Conservation (phyloP, 1,284 basidiomycete species). For the Porodaedalea pini region DNA sequence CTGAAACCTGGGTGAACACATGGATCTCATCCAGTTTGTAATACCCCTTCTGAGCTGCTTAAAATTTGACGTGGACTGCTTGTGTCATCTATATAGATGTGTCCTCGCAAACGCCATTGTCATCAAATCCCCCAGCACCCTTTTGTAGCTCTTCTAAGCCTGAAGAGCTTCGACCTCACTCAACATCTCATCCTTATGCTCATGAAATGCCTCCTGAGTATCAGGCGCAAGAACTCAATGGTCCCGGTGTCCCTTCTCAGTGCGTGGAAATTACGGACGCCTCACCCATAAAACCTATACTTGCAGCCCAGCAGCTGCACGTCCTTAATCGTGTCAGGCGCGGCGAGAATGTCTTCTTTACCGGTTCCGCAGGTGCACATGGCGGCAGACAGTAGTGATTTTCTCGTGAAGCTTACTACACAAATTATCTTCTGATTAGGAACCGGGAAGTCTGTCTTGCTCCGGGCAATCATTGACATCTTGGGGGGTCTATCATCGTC, state of each 20-base stretch:
- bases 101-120: neutral
- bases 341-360: slow-evolving; percentile 75
- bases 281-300: slow-evolving; percentile 9
- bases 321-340: slow-evolving; percentile 54
- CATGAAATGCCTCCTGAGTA: neutral
- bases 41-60: neutral
- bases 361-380: slow-evolving; percentile 72
- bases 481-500: slow-evolving; percentile 40
- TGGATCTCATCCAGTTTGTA: neutral
- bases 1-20: slow-evolving; percentile 28
- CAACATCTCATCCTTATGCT: neutral
- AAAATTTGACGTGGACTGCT: too few species aligned
- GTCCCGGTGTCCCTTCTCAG: neutral
- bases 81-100: neutral
- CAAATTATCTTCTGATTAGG: slow-evolving; percentile 28
- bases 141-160: neutral
- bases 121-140: neutral
- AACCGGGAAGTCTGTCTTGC: slow-evolving; percentile 47
- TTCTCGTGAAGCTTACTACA: too few species aligned
- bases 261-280: neutral
- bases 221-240: neutral
- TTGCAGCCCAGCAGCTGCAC: slow-evolving; percentile 53
- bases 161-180: too few species aligned
- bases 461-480: slow-evolving; percentile 44
- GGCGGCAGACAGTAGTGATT: too few species aligned